A percentile compares a stretch with the other conserved stretches of the same genome.
Conservation (phyloP, 1,139 yeast genomes). For the Candida neerlandica region DNA sequence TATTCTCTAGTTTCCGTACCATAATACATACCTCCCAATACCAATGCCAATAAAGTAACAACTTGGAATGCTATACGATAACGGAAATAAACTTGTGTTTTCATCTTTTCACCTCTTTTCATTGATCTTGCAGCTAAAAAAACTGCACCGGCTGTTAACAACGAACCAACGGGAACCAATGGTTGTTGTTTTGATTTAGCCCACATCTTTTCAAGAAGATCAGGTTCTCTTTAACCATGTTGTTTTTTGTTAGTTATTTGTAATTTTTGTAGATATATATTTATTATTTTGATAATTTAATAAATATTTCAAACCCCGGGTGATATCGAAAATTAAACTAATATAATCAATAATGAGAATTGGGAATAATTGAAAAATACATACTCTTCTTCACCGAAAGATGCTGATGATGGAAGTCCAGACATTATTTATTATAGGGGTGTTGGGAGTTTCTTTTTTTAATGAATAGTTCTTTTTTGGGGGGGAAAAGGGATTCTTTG, state of each 20-base stretch:
- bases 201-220: constrained; percentile 32
- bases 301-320: constrained; percentile 10
- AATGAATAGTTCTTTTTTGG: too few relatives aligned
- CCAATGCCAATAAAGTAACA: constrained; percentile 76
- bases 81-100: constrained; percentile 84
- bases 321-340: neutral
- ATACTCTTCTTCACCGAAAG: constrained; percentile 30
- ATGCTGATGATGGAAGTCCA: constrained; percentile 26
- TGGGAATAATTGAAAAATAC: constrained; percentile 11
- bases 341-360: neutral
- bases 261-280: too few relatives aligned
- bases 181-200: constrained; percentile 69
- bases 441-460: too few relatives aligned
- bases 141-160: constrained; percentile 81
- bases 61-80: constrained; percentile 90
- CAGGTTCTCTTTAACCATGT: constrained; percentile 27
- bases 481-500: neutral
- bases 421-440: constrained; percentile 16
- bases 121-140: constrained; percentile 76
- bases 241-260: constrained; percentile 1
- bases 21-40: constrained; percentile 73
- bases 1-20: constrained; percentile 47
- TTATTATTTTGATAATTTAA: too few relatives aligned
- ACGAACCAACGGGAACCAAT: constrained; percentile 76
- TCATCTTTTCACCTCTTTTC: constrained; percentile 67